A percentile compares a stretch with the other conserved stretches of the same genome.
phyloP scores from a whole-genome alignment of 2,329 filamentous ascomycete genomes.

The Phyllosticta ampelicida region DNA sequence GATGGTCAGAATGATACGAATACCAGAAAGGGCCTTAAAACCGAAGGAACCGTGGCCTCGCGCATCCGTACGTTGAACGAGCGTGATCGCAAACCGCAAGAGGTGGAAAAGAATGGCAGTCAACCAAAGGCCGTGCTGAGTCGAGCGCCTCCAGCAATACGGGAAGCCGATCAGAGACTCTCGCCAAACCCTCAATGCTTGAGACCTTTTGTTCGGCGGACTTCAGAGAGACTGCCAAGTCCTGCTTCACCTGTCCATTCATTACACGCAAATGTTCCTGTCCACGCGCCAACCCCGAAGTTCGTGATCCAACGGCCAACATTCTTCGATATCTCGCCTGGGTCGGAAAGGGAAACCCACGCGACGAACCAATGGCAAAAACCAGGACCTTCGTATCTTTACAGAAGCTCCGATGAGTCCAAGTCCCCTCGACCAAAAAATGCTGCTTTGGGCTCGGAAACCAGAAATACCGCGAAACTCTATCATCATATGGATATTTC shows the following conservation, averaged over 20 bases:
- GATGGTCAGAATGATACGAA: conserved; percentile 6
- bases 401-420: not conserved
- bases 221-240: not conserved
- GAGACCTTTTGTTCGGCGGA: conserved; percentile 7
- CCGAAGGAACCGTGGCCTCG: conserved; percentile 8
- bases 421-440: not conserved
- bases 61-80: conserved; percentile 8
- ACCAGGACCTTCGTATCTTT: not conserved
- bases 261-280: not conserved
- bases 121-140: not conserved
- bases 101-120: not conserved
- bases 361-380: not conserved
- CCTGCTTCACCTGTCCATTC: not conserved
- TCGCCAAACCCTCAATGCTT: not conserved
- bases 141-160: not conserved
- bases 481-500: not conserved
- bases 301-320: not conserved
- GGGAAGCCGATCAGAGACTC: not conserved
- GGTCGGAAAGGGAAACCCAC: not conserved
- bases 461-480: not conserved
- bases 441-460: not conserved
- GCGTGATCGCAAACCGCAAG: not conserved
- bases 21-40: not conserved
- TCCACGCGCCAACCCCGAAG: conserved; percentile 1
- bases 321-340: conserved; percentile 1